Evolutionary conservation across 345 rosid genomes (phyloP), one percentile per base, ranked within the genome.

Genomic region (Hibiscus mutabilis): DNA sequence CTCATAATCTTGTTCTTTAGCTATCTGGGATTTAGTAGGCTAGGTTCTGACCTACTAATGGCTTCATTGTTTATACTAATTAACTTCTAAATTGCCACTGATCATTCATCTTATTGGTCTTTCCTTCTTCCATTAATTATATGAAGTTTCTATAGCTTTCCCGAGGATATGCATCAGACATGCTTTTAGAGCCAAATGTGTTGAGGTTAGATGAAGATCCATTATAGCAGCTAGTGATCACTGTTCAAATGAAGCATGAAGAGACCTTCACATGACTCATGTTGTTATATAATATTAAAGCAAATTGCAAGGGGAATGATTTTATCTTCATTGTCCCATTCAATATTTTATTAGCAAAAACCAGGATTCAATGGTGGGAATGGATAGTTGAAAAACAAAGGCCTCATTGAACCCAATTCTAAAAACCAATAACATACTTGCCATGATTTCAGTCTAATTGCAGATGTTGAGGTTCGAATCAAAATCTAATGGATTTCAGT

Each of bases 281-380:
- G 79, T 16, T 75, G 59, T 68, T 40, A 27, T 29, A 70, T 79
- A 33, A 58, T 65, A 71, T 64, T 13, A 60, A 59, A 69, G 67
- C 76, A 62, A 71, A 67, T 69, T 69, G 44, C 60, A 31, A 56
- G 24, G 70, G 47, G 53, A 78, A 80, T 78, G 31, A 76, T 80
- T 76, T 11, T 73, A 53, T 21, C 62, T 62, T 69, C 77, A 75
- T 64, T 64, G 29, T 33, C 37, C 74, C 42, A 12, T 57, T 71
- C 24, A 44, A 40, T 15, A 49, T 81, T 70, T 46, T 60, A 64
- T 55, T 71, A 42, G 4, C 57, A 75, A 84, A 80, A 82, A 86
- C 88, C 86, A 73, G 75, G 70, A 73, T 76, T 78, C 68, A 15
- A 72, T 85, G 78, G 19, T 71, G 66, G 72, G 68, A 70, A 42